Percentiles rank a stretch among this genome's conserved stretches.
Evolutionary conservation across 441 rosid species (phyloP).

Genomic region (Erysimum cheiri): DNA sequence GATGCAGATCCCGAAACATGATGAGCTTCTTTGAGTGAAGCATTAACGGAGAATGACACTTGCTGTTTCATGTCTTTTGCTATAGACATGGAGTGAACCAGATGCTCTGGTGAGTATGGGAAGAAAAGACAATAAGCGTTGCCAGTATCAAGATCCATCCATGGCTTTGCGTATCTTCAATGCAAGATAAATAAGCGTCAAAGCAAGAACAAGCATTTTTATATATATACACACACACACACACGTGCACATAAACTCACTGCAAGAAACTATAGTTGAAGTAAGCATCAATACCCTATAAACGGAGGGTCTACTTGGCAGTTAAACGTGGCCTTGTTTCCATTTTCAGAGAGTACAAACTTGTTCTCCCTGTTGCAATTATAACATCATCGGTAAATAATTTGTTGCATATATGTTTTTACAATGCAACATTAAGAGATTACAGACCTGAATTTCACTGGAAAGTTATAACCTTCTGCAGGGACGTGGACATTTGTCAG

Average conservation of each 20-base stretch:
- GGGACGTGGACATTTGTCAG: slow-evolving; percentile 85
- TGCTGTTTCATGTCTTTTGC: slow-evolving; percentile 64
- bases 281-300: slow-evolving; percentile 67
- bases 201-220: not conserved
- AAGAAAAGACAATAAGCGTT: slow-evolving; percentile 78
- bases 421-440: not conserved
- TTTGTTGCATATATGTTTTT: not conserved
- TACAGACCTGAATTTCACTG: slow-evolving; percentile 81
- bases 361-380: slow-evolving; percentile 51
- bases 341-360: slow-evolving; percentile 47
- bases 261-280: slow-evolving; percentile 13
- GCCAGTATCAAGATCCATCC: slow-evolving; percentile 68
- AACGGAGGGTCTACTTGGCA: slow-evolving; percentile 84
- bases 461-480: slow-evolving; percentile 72
- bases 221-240: not conserved
- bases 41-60: slow-evolving; percentile 66
- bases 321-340: slow-evolving; percentile 55
- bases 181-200: slow-evolving; percentile 31
- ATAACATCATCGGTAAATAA: slow-evolving; percentile 12
- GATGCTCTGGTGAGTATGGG: slow-evolving; percentile 92
- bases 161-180: slow-evolving; percentile 84
- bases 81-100: slow-evolving; percentile 62
- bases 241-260: not conserved
- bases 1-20: slow-evolving; percentile 82
- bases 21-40: slow-evolving; percentile 62